These are phyloP conservation scores for Lodderomyces orthopsilosis DNA, from an alignment of 1,139 yeast genomes.

Conservation along the genomic window DNA sequence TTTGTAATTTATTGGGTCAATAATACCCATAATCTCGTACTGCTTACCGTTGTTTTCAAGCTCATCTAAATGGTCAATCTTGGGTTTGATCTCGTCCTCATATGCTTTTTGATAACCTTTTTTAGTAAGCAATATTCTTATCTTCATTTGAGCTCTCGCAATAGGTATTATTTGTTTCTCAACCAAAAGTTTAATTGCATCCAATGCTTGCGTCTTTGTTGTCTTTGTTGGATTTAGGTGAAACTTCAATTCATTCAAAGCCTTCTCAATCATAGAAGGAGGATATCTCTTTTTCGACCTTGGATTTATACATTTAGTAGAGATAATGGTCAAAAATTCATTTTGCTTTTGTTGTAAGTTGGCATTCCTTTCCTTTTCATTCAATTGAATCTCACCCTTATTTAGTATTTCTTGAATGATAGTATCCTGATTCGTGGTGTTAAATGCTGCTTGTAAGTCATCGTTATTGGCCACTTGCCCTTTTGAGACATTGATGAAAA, in stretches of 20 bases:
- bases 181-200: slow-evolving; percentile 78
- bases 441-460: slow-evolving; percentile 72
- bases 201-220: slow-evolving; percentile 87
- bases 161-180: slow-evolving; percentile 85
- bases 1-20: slow-evolving; percentile 87
- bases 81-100: slow-evolving; percentile 48
- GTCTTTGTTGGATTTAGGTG: slow-evolving; percentile 76
- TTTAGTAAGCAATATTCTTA: slow-evolving; percentile 53
- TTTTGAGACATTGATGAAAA: slow-evolving; percentile 87
- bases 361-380: slow-evolving; percentile 87
- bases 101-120: slow-evolving; percentile 49
- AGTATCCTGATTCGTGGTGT: slow-evolving; percentile 68
- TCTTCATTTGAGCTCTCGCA: slow-evolving; percentile 91
- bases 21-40: slow-evolving; percentile 67
- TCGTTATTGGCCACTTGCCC: slow-evolving; percentile 93
- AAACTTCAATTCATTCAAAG: slow-evolving; percentile 74
- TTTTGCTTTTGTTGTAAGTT: slow-evolving; percentile 74
- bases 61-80: slow-evolving; percentile 53
- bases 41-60: slow-evolving; percentile 45
- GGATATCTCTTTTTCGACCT: slow-evolving; percentile 87
- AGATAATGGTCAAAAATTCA: slow-evolving; percentile 78
- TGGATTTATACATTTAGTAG: slow-evolving; percentile 91
- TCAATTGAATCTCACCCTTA: slow-evolving; percentile 91
- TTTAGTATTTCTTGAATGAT: slow-evolving; percentile 77
- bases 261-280: slow-evolving; percentile 89